Evolutionary conservation across 2,329 filamentous ascomycete genomes (phyloP).

Genomic region (Colletotrichum truncatum): DNA sequence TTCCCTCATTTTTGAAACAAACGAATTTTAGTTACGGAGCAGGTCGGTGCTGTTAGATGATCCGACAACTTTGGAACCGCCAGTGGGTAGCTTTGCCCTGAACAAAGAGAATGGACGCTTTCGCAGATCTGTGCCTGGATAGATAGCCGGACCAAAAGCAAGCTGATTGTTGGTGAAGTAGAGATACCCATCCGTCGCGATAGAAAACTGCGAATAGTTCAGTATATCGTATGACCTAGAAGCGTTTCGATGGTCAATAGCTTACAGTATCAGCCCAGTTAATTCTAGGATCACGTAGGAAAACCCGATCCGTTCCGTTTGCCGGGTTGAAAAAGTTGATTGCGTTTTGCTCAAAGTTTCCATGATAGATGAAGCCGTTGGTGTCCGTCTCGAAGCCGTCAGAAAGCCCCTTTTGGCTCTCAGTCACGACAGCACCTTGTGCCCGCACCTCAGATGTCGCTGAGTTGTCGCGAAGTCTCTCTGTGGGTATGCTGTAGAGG

Average conservation of each 20-base stretch:
- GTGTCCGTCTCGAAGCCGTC: conserved; percentile 7
- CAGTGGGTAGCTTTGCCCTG: not conserved
- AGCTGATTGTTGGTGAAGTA: conserved; percentile 11
- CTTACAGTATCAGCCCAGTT: conserved; percentile 10
- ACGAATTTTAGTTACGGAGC: not conserved
- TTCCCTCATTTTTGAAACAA: too few species aligned
- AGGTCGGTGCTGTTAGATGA: not conserved
- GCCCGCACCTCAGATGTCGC: not conserved
- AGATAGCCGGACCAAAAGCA: not conserved
- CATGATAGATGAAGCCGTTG: conserved; percentile 8
- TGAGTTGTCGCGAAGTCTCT: not conserved
- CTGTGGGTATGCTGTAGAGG: conserved; percentile 1
- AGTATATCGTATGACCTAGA: not conserved
- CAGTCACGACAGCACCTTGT: not conserved
- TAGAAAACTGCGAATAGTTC: not conserved
- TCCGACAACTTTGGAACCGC: not conserved
- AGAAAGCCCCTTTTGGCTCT: not conserved
- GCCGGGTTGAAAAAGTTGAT: conserved; percentile 3
- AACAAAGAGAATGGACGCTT: not conserved
- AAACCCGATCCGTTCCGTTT: not conserved
- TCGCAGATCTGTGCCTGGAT: not conserved
- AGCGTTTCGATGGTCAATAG: not conserved
- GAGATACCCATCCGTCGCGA: not conserved
- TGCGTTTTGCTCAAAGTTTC: not conserved
- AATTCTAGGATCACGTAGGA: not conserved